Evolutionary conservation across 305 asterid species (phyloP).

Genomic region (Rubia peregrina): DNA sequence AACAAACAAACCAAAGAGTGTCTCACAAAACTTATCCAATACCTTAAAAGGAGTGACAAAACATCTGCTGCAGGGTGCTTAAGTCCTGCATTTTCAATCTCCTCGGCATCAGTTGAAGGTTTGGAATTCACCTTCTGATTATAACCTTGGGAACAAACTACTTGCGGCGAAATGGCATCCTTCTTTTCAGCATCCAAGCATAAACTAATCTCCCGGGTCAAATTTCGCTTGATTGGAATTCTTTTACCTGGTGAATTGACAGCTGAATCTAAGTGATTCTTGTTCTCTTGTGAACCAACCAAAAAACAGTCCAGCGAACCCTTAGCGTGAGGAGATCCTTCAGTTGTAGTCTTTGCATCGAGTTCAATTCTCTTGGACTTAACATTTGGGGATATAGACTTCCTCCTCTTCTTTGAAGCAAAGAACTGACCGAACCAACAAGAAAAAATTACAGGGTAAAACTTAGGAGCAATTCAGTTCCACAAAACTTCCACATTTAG

Average conservation of each 20-base stretch:
- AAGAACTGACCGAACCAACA: conserved; percentile 51
- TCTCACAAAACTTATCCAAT: conserved; percentile 12
- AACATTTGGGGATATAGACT: conserved; percentile 50
- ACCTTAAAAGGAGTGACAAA: conserved; percentile 81
- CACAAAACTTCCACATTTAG: not conserved
- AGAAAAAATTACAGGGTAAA: conserved; percentile 4
- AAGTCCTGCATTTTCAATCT: conserved; percentile 38
- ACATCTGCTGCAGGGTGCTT: conserved; percentile 54
- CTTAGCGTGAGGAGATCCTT: conserved; percentile 66
- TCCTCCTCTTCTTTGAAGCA: conserved; percentile 81
- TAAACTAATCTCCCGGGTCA: conserved; percentile 42
- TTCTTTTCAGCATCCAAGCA: conserved; percentile 32
- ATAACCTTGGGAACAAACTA: conserved; percentile 26
- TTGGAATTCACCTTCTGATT: conserved; percentile 25
- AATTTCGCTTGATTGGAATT: conserved; percentile 46
- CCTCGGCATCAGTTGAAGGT: conserved; percentile 21
- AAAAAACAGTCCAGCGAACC: conserved; percentile 55
- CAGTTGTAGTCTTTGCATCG: conserved; percentile 42
- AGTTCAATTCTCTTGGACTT: conserved; percentile 51
- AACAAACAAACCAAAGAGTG: not conserved
- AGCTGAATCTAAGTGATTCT: conserved; percentile 26
- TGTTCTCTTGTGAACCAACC: conserved; percentile 44
- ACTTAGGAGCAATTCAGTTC: not conserved
- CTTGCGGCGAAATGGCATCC: conserved; percentile 15
- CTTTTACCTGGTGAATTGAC: conserved; percentile 25